Conservation (phyloP, 805 yeast genomes). For the Lachancea nothofagi region DNA sequence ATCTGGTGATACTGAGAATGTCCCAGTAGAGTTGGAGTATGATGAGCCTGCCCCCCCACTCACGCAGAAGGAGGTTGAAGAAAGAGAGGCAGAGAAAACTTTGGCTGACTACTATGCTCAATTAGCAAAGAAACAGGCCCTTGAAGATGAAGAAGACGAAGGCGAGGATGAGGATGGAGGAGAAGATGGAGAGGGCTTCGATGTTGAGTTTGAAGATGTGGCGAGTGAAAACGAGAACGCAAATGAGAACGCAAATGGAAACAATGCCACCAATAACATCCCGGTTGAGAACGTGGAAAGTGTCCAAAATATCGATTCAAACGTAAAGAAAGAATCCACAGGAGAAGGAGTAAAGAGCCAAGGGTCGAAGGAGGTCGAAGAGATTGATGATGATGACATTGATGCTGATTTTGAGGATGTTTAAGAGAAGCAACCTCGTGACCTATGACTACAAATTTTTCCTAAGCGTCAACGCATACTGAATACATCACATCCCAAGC, state of each 20-base stretch:
- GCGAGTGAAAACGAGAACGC: conserved; percentile 15
- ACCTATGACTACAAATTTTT: conserved; percentile 1
- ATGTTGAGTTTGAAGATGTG: conserved; percentile 14
- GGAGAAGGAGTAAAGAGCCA: conserved; percentile 13
- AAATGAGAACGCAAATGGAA: conserved; percentile 3
- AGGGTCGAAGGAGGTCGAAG: conserved; percentile 10
- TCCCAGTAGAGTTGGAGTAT: conserved; percentile 4
- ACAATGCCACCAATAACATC: not conserved
- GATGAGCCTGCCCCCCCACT: conserved; percentile 11
- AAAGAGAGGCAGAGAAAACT: conserved; percentile 67
- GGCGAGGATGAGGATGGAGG: conserved; percentile 44
- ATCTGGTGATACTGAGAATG: conserved; percentile 8
- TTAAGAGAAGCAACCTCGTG: conserved; percentile 2
- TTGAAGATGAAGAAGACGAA: conserved; percentile 55
- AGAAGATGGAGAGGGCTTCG: conserved; percentile 37
- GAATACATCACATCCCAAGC: too few species aligned
- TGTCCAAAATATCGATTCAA: conserved; percentile 5
- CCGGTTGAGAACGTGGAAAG: conserved; percentile 8
- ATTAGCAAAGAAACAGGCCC: conserved; percentile 62
- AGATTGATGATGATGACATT: conserved; percentile 30
- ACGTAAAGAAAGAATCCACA: not conserved
- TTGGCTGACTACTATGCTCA: conserved; percentile 71
- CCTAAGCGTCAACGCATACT: too few species aligned
- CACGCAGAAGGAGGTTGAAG: conserved; percentile 41
- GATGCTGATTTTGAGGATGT: conserved; percentile 36